Evolutionary conservation across 345 rosid species (phyloP), one percentile per base, ranked within the genome.

Genomic region (Sisymbrium irio): DNA sequence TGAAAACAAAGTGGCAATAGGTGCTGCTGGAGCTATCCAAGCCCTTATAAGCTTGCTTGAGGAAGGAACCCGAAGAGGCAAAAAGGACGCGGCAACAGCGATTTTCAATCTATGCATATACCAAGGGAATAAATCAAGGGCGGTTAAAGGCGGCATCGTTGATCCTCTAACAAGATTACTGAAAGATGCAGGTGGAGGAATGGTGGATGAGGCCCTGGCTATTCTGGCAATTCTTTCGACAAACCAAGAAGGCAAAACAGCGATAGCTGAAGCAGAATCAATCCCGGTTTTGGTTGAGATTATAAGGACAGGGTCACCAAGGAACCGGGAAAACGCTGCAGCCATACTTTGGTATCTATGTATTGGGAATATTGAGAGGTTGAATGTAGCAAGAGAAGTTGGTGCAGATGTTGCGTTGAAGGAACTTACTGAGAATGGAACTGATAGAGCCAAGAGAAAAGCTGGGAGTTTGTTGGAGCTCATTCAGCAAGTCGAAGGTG

Each of bases 1-100:
- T 64, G 98, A 92, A 76, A 95, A 92, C 80, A 95, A 95, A 84
- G 97, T 95, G 55, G 85, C 96, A 0, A 95, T 90, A 59, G 98
- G 99, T 56, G 96, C 92, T 47, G 98, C 98, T 5, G 99, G 97
- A 41, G 99, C 99, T 3, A 80, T 95, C 79, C 94, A 97, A 7
- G 98, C 96, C 9, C 96, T 95, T 35, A 87, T 95, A 79, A 85
- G 77, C 44, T 73, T 95, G 75, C 91, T 95, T 7, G 81, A 93
- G 9, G 93, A 95, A 41, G 99, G 97, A 64, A 85, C 99, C 49
- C 89, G 96, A 11, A 79, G 98, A 83, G 99, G 97, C 55, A 95
- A 95, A 76, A 95, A 92, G 70, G 97, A 95, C 58, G 99, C 99
- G 11, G 97, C 97, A 28, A 92, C 97, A n/a, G 97, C 99, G 4